A percentile compares a stretch with the other conserved stretches of the same genome.
phyloP scores from a whole-genome alignment of 768 basidiomycete species.

The Thelephora aurantiotincta region DNA sequence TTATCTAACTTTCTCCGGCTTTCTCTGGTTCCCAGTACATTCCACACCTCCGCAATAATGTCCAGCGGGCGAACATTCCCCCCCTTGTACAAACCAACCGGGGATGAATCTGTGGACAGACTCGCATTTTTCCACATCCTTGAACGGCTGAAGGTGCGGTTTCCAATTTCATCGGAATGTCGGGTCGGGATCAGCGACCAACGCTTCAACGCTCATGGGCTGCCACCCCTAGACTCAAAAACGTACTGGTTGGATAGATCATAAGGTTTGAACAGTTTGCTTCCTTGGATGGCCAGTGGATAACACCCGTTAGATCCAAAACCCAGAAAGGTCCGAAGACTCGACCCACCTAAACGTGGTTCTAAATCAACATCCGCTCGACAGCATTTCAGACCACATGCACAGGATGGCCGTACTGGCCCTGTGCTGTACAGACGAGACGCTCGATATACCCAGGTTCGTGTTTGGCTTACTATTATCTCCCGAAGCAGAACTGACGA shows the following conservation, averaged over 20 bases:
- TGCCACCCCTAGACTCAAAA: conserved; percentile 61
- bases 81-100: conserved; percentile 39
- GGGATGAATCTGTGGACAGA: conserved; percentile 46
- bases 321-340: conserved; percentile 60
- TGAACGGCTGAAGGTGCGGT: conserved; percentile 72
- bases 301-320: conserved; percentile 41
- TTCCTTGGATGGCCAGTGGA: background rate
- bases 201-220: background rate
- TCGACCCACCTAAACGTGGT: background rate
- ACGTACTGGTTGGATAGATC: conserved; percentile 88
- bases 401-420: conserved; percentile 92
- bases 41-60: too few species aligned
- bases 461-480: conserved; percentile 8
- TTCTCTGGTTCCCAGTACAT: too few species aligned
- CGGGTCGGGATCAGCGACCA: background rate
- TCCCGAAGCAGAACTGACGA: background rate
- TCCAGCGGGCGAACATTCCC: conserved; percentile 34
- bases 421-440: conserved; percentile 69
- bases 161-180: too few species aligned
- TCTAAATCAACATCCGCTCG: background rate
- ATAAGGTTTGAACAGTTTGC: conserved; percentile 37
- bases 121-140: conserved; percentile 87
- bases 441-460: conserved; percentile 62
- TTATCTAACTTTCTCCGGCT: too few species aligned
- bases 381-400: conserved; percentile 92